phyloP scores from a whole-genome alignment of 2,329 filamentous ascomycete genomes.

The Botryotinia calthae region DNA sequence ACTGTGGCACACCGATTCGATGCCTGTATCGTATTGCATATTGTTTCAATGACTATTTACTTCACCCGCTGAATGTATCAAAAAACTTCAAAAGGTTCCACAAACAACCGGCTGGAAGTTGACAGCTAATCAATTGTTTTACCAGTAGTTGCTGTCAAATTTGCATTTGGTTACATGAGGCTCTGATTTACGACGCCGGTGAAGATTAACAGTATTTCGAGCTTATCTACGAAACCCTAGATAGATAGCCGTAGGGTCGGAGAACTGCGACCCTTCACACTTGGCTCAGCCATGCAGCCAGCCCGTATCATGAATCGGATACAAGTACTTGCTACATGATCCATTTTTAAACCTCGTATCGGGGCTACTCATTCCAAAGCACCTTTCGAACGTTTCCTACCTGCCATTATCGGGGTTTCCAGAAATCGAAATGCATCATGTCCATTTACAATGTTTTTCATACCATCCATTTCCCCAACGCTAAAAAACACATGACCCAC shows the following conservation, averaged over 20 bases:
- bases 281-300: background rate
- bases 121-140: background rate
- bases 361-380: background rate
- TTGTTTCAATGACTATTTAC: background rate
- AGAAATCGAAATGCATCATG: background rate
- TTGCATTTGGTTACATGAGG: background rate
- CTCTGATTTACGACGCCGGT: background rate
- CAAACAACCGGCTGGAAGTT: background rate
- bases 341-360: background rate
- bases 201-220: background rate
- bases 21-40: conserved; percentile 9
- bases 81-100: background rate
- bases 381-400: background rate
- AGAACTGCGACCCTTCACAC: background rate
- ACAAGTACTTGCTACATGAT: background rate
- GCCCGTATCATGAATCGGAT: background rate
- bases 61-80: background rate
- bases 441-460: background rate
- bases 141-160: background rate
- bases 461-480: background rate
- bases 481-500: background rate
- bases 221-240: background rate
- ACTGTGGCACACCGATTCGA: conserved; percentile 3
- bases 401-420: background rate
- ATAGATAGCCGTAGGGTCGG: background rate